Conservation (phyloP, 225 moss, liverwort and hornwort species). For the Bryoerythrophyllum caledonicum region DNA sequence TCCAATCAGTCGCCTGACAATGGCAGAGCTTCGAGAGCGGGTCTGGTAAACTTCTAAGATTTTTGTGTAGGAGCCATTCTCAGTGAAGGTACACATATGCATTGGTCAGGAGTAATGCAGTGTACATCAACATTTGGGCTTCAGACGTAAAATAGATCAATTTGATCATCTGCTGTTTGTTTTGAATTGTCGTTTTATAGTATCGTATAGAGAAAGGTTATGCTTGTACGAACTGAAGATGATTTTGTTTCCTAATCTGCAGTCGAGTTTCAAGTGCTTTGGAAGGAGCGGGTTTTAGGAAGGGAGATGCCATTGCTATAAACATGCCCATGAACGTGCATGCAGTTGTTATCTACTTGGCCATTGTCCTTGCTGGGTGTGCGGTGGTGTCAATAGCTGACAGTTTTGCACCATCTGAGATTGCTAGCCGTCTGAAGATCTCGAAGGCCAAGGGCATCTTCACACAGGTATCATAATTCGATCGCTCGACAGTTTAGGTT, state of each 20-base stretch:
- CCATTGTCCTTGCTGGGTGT: conserved; percentile 83
- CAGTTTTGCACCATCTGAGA: conserved; percentile 90
- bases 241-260: conserved; percentile 23
- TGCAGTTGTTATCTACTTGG: conserved; percentile 84
- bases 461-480: conserved; percentile 65
- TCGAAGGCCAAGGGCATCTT: conserved; percentile 86
- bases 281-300: conserved; percentile 64
- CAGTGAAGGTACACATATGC: neutral
- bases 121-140: neutral
- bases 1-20: conserved; percentile 51
- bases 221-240: neutral
- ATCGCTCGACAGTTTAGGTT: neutral
- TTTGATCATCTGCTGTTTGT: neutral
- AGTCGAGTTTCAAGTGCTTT: conserved; percentile 91
- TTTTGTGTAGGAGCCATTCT: neutral
- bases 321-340: conserved; percentile 96
- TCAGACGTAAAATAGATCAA: neutral
- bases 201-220: neutral
- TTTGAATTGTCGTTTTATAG: neutral
- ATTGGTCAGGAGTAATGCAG: neutral
- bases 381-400: conserved; percentile 96
- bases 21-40: conserved; percentile 56
- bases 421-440: conserved; percentile 78
- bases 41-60: conserved; percentile 57
- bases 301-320: conserved; percentile 86